A percentile compares a stretch with the other conserved stretches of the same genome.
These are phyloP conservation scores for Cryphonectria parasitica DNA, from an alignment of 2,329 filamentous ascomycete genomes.

Conservation along the genomic window DNA sequence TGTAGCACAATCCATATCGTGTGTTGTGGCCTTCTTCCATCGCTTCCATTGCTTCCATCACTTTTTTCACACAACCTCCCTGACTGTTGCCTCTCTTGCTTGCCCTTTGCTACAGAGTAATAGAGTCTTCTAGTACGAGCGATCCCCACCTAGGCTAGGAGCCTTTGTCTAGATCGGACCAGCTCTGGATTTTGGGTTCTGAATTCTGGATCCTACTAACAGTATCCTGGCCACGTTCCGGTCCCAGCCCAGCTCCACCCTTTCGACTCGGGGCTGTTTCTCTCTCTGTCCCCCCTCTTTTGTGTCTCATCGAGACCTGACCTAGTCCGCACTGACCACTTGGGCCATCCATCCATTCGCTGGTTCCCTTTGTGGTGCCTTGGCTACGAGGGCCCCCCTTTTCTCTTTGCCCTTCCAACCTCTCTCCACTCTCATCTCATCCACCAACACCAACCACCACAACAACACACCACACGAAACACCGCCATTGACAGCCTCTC, in stretches of 20 bases:
- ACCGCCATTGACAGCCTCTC: background rate
- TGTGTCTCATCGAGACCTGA: conserved; percentile 4
- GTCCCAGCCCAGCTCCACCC: background rate
- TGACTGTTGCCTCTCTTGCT: background rate
- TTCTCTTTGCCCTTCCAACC: background rate
- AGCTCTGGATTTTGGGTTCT: conserved; percentile 6
- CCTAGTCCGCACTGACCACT: background rate
- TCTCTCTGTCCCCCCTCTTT: background rate
- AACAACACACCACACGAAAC: background rate
- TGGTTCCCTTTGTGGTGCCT: background rate
- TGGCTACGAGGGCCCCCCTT: background rate
- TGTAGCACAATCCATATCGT: background rate
- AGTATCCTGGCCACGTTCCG: background rate
- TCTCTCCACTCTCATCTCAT: conserved; percentile 8
- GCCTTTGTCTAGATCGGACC: conserved; percentile 1
- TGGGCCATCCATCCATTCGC: background rate
- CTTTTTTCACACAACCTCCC: background rate
- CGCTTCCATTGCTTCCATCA: background rate
- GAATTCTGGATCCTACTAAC: background rate
- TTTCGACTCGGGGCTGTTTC: background rate
- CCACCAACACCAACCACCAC: background rate
- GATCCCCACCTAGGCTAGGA: background rate
- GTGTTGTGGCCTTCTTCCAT: background rate
- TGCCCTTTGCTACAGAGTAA: background rate
- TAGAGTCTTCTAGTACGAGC: background rate